Base-by-base conservation (phyloP, 805 yeast species). In the Candida mattraensis region DNA sequence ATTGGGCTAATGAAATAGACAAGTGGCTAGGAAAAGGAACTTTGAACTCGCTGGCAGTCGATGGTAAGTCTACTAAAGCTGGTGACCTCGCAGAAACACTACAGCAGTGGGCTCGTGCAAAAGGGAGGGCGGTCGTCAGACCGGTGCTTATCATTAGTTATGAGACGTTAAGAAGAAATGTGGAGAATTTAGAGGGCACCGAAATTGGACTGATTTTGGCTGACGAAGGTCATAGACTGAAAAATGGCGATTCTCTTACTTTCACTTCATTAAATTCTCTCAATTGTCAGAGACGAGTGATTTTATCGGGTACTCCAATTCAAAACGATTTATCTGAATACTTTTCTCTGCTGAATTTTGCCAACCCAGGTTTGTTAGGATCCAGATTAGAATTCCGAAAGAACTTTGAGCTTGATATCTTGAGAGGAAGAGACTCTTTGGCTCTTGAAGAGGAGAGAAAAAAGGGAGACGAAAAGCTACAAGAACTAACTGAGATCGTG, bases 21-120 rank as follows among this genome's bases (percentile, higher is more conserved):
- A 91, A 91, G 60, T 91, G 99, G 99, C 69, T 91, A 14, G 99
- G 99, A 0, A 84, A 83, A 47, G 96, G 93, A n/a, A 78, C 85
- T 0, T 56, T 91, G 6, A 80, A 93, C 2, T 93, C 97, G 0
- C 66, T 93, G 35, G 96, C 97, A 0, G 80, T 87, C 10, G 98
- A 93, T 57, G 99, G 99, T 8, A 89, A 88, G 54, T 70, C 80
- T 24, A 82, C 85, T 7, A 85, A 86, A 45, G 68, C 82, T 3
- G 62, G 74, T 1, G 89, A 85, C 13, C 74, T 91, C 9, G 78
- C 80, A 1, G 71, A 70, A 12, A 81, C 87, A 1, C 66, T 91
- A 17, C 73, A 70, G 40, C 79, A 77, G 37, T 91, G 99, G 99
- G 87, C 95, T 0, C 71, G 75, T 14, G 96, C 96, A 0, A 71